A percentile compares a stretch with the other conserved stretches of the same genome.
Conservation (phyloP, 1,284 basidiomycete species). For the Apiotrichum montevideense region DNA sequence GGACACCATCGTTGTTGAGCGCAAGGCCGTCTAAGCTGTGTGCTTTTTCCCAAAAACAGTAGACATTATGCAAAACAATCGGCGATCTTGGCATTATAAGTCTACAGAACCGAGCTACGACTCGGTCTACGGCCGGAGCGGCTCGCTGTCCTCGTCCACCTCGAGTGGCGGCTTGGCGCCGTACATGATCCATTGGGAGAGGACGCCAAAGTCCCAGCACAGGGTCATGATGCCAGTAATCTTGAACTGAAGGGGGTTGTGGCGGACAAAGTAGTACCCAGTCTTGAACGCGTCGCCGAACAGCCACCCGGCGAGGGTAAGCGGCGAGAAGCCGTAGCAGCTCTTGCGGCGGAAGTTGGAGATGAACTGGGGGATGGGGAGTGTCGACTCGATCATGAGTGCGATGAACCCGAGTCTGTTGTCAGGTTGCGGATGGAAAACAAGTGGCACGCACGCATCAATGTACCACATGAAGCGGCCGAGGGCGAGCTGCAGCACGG, state of each 20-base stretch:
- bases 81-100: neutral
- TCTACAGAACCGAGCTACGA: too few species aligned
- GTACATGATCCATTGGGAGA: slow-evolving; percentile 35
- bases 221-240: slow-evolving; percentile 45
- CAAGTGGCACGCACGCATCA: slow-evolving; percentile 30
- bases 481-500: slow-evolving; percentile 35
- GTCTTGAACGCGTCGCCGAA: slow-evolving; percentile 48
- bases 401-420: slow-evolving; percentile 50
- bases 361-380: slow-evolving; percentile 53
- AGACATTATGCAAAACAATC: slow-evolving; percentile 9
- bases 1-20: slow-evolving; percentile 61
- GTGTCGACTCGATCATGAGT: slow-evolving; percentile 50
- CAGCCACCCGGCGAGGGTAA: slow-evolving; percentile 49
- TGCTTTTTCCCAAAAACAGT: neutral
- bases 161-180: slow-evolving; percentile 22
- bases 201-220: slow-evolving; percentile 42
- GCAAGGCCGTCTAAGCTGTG: slow-evolving; percentile 21
- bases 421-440: slow-evolving; percentile 11
- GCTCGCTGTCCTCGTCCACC: neutral
- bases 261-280: slow-evolving; percentile 48
- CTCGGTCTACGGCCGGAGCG: too few species aligned
- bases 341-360: slow-evolving; percentile 49
- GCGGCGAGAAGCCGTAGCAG: slow-evolving; percentile 50
- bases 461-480: slow-evolving; percentile 44
- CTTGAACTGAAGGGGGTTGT: slow-evolving; percentile 49